phyloP scores from a whole-genome alignment of 257 asterid genomes.

The Primulina tabacum region DNA sequence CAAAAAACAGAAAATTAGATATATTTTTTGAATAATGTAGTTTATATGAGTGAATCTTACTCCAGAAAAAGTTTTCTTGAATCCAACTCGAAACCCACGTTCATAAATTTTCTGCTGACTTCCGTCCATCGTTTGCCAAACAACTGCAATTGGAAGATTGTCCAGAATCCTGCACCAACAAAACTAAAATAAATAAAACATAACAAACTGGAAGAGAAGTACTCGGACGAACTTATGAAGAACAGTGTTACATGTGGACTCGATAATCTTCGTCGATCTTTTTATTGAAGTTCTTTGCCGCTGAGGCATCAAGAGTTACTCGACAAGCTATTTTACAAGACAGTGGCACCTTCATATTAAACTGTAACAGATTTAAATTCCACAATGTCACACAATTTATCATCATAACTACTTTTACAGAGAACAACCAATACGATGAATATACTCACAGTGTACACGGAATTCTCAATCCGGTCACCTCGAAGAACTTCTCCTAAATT shows the following conservation, averaged over 20 bases:
- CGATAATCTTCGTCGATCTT: conserved; percentile 47
- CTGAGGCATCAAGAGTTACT: conserved; percentile 33
- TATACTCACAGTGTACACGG: conserved; percentile 45
- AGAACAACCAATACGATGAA: background rate
- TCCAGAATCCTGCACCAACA: conserved; percentile 41
- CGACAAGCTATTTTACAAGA: conserved; percentile 46
- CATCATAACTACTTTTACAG: background rate
- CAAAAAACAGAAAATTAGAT: background rate
- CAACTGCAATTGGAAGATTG: conserved; percentile 55
- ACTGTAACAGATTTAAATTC: conserved; percentile 29
- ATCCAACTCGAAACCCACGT: conserved; percentile 46
- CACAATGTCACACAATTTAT: background rate
- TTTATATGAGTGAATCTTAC: conserved; percentile 25
- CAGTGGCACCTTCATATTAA: conserved; percentile 41
- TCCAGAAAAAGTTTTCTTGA: conserved; percentile 35
- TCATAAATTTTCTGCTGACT: conserved; percentile 34
- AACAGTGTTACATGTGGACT: conserved; percentile 39
- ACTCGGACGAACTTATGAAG: background rate
- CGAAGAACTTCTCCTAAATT: conserved; percentile 57
- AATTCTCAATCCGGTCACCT: conserved; percentile 53
- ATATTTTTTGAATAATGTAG: background rate
- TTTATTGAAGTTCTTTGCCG: conserved; percentile 37
- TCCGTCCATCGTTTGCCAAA: conserved; percentile 38
- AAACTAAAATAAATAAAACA: background rate
- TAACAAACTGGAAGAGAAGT: background rate